A percentile compares a stretch with the other conserved stretches of the same genome.
These are phyloP conservation scores for Nigrospora sphaerica DNA, from an alignment of 2,329 filamentous ascomycete genomes.

Conservation along the genomic window DNA sequence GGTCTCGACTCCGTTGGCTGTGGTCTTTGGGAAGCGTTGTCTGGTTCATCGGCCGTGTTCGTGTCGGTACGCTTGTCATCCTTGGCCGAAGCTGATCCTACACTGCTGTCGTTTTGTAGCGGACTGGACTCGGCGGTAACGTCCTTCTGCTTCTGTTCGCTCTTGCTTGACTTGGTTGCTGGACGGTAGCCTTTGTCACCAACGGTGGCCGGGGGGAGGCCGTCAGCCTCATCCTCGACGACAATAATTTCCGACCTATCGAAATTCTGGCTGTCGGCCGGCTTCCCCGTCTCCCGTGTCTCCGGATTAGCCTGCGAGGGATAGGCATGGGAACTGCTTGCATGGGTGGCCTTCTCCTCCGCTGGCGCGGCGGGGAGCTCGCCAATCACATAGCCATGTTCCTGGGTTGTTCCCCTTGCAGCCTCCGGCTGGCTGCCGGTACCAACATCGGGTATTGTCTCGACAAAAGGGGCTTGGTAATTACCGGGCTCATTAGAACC, in stretches of 20 bases:
- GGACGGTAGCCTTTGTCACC: slow-evolving; percentile 20
- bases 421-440: slow-evolving; percentile 12
- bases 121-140: slow-evolving; percentile 25
- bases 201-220: slow-evolving; percentile 11
- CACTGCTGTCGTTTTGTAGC: slow-evolving; percentile 14
- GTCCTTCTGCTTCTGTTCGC: slow-evolving; percentile 35
- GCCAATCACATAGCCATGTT: slow-evolving; percentile 38
- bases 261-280: slow-evolving; percentile 15
- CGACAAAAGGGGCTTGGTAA: slow-evolving; percentile 43
- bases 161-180: slow-evolving; percentile 23
- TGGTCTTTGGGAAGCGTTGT: slow-evolving; percentile 16
- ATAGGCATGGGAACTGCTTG: slow-evolving; percentile 13
- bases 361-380: slow-evolving; percentile 36
- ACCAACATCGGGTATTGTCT: slow-evolving; percentile 37
- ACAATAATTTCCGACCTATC: slow-evolving; percentile 15
- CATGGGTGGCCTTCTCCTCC: slow-evolving; percentile 21
- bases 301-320: slow-evolving; percentile 21
- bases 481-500: slow-evolving; percentile 43
- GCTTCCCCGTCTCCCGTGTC: slow-evolving; percentile 31
- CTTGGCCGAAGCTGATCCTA: slow-evolving; percentile 9
- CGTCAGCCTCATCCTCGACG: slow-evolving; percentile 10
- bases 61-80: slow-evolving; percentile 10
- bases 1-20: slow-evolving; percentile 18
- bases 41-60: slow-evolving; percentile 10
- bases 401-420: slow-evolving; percentile 13